A percentile compares a stretch with the other conserved stretches of the same genome.
These are phyloP conservation scores for Pseudogymnoascus sp. DNA, from an alignment of 2,329 filamentous ascomycete genomes.

Conservation along the genomic window DNA sequence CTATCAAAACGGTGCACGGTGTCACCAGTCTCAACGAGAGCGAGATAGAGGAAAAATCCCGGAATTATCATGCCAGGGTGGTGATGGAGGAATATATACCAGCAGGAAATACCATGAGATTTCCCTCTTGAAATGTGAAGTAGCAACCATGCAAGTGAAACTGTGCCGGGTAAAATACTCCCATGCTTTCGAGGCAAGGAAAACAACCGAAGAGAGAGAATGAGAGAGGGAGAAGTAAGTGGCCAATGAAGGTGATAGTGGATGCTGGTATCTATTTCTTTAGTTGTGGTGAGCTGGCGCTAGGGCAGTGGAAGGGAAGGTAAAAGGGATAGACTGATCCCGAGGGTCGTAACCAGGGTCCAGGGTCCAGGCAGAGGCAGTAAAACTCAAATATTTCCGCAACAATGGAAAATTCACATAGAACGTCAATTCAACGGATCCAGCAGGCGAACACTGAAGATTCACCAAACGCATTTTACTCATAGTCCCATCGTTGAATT, in stretches of 20 bases:
- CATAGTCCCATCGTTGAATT: conserved; percentile 9
- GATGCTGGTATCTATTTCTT: not conserved
- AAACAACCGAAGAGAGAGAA: not conserved
- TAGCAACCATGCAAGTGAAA: not conserved
- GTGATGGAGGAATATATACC: not conserved
- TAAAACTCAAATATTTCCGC: not conserved
- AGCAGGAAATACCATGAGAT: not conserved
- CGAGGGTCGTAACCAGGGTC: not conserved
- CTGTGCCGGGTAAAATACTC: not conserved
- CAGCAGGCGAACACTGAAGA: not conserved
- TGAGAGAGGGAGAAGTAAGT: not conserved
- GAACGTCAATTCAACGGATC: not conserved
- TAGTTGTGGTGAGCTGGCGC: not conserved
- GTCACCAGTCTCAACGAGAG: not conserved
- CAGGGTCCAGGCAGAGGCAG: not conserved
- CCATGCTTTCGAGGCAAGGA: not conserved
- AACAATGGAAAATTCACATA: not conserved
- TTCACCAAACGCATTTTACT: not conserved
- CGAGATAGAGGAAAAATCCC: not conserved
- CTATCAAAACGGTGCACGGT: not conserved
- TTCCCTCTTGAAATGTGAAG: not conserved
- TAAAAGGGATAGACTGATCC: not conserved
- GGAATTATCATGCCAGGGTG: not conserved
- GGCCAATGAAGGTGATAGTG: not conserved
- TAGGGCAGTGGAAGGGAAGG: not conserved